Evolutionary conservation across 129 eudicot genomes (phyloP), one percentile per base, ranked within the genome.

Genomic region (Glebionis coronaria): DNA sequence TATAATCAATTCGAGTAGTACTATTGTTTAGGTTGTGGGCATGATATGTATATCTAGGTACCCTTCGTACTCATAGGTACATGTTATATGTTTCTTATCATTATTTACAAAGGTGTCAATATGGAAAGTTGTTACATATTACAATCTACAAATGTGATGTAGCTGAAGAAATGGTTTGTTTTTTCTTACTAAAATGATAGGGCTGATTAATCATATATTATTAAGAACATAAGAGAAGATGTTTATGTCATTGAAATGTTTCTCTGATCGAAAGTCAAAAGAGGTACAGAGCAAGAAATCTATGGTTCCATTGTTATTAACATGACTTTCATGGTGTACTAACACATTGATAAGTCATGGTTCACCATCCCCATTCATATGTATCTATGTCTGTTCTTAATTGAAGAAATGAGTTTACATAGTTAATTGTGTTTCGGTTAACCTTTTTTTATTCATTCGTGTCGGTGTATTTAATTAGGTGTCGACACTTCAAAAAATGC

Each of bases 401-500:
- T 4, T 46, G 6, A 61, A 21, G 31, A 61, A 13, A 28, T 35
- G 46, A 50, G 15, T 71, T 5, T 25, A 16, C 56, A n/a, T 3
- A 20, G 38, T 38, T 62, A 21, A 2, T 49, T 20, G 12, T 18
- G 7, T 29, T 23, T 40, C 2, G 23, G 2, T 16, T 7, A 40
- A 53, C 15, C 2, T 25, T 20, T 35, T 23, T 21, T 7, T 3
- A 9, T 40, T 54, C 44, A 3, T 61, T 61, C 14, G 12, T 54
- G 11, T 58, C 51, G 52, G 8, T 23, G 56, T 72, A 40, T 55
- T 19, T 4, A 58, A 53, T 44, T 50, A 90, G 97, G 94, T 91
- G 23, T 68, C 79, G n/a, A 81, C 81, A 76, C 98, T 88, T 47
- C 72, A 82, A 6, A 86, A 84, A 61, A 93, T 86, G 97, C 82